Conservation (phyloP, 805 yeast species). For the Candida maesae region DNA sequence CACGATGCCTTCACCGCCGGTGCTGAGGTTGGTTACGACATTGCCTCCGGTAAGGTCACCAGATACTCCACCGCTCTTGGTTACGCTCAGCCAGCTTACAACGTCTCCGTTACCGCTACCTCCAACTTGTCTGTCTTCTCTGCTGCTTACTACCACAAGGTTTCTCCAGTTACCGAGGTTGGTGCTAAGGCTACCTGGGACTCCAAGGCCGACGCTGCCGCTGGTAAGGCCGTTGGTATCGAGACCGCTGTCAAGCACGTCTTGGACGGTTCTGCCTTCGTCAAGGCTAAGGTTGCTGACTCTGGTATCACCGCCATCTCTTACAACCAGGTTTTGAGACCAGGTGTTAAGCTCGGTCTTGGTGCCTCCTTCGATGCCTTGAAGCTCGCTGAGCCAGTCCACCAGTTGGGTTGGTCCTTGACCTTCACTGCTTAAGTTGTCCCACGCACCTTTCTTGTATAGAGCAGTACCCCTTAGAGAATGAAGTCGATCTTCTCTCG, state of each 20-base stretch:
- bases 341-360: slow-evolving; percentile 94
- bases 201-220: slow-evolving; percentile 62
- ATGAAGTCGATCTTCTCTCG: slow-evolving; percentile 8
- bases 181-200: slow-evolving; percentile 98
- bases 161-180: slow-evolving; percentile 86
- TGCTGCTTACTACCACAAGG: slow-evolving; percentile 96
- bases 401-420: slow-evolving; percentile 94
- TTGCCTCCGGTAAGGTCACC: slow-evolving; percentile 86
- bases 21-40: slow-evolving; percentile 96
- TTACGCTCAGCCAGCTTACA: slow-evolving; percentile 83
- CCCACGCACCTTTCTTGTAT: not conserved
- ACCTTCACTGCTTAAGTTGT: slow-evolving; percentile 76
- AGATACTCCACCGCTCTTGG: slow-evolving; percentile 93
- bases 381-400: slow-evolving; percentile 93
- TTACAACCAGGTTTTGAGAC: slow-evolving; percentile 91
- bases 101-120: slow-evolving; percentile 74
- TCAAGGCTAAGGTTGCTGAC: slow-evolving; percentile 96
- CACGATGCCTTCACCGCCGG: slow-evolving; percentile 97
- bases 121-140: slow-evolving; percentile 85
- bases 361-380: slow-evolving; percentile 97
- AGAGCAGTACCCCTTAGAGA: not conserved
- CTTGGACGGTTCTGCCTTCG: slow-evolving; percentile 82
- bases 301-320: slow-evolving; percentile 91
- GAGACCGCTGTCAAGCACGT: slow-evolving; percentile 96
- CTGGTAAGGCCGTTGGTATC: slow-evolving; percentile 77